Evolutionary conservation across 2,329 filamentous ascomycete genomes (phyloP).

Genomic region (Chaetomiaceae sp.): DNA sequence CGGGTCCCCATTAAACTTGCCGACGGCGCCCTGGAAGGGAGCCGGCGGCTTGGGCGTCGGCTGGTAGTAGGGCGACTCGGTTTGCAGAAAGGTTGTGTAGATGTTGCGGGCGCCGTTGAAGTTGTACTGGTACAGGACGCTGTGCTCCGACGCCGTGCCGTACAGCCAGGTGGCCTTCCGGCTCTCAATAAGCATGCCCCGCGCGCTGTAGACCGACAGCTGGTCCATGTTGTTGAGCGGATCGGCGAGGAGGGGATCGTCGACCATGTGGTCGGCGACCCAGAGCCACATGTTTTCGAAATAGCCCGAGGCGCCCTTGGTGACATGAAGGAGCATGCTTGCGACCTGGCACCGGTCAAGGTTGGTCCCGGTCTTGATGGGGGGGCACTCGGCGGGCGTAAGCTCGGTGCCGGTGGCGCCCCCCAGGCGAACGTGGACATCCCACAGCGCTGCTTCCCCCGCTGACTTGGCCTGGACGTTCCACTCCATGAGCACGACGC

Average conservation of each 20-base stretch:
- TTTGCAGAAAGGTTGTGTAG: slow-evolving; percentile 44
- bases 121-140: slow-evolving; percentile 47
- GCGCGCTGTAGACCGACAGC: slow-evolving; percentile 30
- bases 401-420: slow-evolving; percentile 65
- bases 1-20: slow-evolving; percentile 12
- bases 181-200: slow-evolving; percentile 30
- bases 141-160: slow-evolving; percentile 45
- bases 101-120: slow-evolving; percentile 43
- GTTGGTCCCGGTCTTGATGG: too few relatives aligned
- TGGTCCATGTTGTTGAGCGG: slow-evolving; percentile 19
- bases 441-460: slow-evolving; percentile 52
- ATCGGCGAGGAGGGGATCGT: slow-evolving; percentile 6
- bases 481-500: slow-evolving; percentile 68
- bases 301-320: slow-evolving; percentile 42
- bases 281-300: slow-evolving; percentile 58
- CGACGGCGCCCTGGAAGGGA: slow-evolving; percentile 20
- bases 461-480: slow-evolving; percentile 47
- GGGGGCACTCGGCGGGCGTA: slow-evolving; percentile 57
- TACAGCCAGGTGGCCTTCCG: slow-evolving; percentile 29
- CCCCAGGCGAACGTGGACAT: slow-evolving; percentile 70
- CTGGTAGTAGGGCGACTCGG: slow-evolving; percentile 29
- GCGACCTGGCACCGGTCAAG: slow-evolving; percentile 35
- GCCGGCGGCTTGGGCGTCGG: slow-evolving; percentile 22
- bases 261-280: slow-evolving; percentile 55
- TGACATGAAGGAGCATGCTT: slow-evolving; percentile 41